phyloP scores from a whole-genome alignment of 768 basidiomycete genomes.

The Rhizopogon rudus region DNA sequence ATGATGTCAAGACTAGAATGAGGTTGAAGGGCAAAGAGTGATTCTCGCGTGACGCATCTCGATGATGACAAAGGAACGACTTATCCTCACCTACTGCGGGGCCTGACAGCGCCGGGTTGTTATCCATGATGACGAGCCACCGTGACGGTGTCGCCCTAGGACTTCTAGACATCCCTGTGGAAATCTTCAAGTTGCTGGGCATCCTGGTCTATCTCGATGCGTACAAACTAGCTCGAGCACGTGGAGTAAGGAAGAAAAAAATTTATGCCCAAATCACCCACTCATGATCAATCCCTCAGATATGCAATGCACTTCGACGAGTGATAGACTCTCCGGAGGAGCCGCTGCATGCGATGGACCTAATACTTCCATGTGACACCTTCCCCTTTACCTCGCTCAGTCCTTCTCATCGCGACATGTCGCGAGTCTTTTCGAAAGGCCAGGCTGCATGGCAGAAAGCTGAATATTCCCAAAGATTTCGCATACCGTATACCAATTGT shows the following conservation, averaged over 20 bases:
- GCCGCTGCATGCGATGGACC: background rate
- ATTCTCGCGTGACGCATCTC: no score
- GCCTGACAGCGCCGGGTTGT: no score
- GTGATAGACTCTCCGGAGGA: background rate
- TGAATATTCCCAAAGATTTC: background rate
- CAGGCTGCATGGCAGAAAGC: background rate
- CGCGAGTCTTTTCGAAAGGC: background rate
- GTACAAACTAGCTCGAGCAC: background rate
- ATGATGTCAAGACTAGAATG: no score
- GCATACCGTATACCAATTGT: background rate
- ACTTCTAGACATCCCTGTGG: background rate
- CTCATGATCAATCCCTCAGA: background rate
- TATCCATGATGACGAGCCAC: no score
- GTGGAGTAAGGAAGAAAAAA: background rate
- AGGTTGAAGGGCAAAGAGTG: no score
- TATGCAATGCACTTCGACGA: background rate
- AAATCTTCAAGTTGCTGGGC: no score
- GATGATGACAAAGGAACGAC: no score
- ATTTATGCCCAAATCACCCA: background rate
- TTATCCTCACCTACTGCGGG: no score
- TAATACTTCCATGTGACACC: background rate
- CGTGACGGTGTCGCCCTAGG: background rate
- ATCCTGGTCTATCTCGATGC: background rate
- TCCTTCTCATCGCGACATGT: background rate
- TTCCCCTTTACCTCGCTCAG: background rate